phyloP scores from a whole-genome alignment of 1,284 basidiomycete genomes.

The Ustilago curta region DNA sequence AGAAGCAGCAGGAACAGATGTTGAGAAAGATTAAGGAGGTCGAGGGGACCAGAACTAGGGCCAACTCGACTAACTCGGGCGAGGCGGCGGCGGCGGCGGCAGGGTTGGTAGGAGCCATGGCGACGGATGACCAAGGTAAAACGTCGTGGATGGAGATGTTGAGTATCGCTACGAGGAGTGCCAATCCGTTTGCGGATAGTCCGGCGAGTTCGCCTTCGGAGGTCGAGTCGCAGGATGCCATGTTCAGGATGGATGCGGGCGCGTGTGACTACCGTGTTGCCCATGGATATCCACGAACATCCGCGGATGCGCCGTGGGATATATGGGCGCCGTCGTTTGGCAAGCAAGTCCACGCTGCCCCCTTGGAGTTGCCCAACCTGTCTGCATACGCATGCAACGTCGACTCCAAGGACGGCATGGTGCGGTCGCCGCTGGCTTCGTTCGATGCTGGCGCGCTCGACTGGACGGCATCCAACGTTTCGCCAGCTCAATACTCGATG shows the following conservation, averaged over 20 bases:
- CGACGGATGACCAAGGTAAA: constrained; percentile 11
- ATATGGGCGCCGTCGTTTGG: constrained; percentile 33
- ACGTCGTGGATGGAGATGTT: constrained; percentile 52
- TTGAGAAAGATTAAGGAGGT: constrained; percentile 36
- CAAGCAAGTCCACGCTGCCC: constrained; percentile 6
- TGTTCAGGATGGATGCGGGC: constrained; percentile 36
- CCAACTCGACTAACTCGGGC: constrained; percentile 41
- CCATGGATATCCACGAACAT: neutral
- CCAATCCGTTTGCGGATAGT: constrained; percentile 44
- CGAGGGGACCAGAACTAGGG: constrained; percentile 24
- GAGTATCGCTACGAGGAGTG: constrained; percentile 31
- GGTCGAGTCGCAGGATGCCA: constrained; percentile 28
- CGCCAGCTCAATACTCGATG: constrained; percentile 33
- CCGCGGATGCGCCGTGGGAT: constrained; percentile 19
- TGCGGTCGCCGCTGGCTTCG: constrained; percentile 18
- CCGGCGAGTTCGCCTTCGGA: constrained; percentile 37
- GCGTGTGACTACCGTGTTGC: constrained; percentile 39
- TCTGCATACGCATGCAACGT: constrained; percentile 25
- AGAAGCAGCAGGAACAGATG: constrained; percentile 44
- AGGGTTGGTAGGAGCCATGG: neutral
- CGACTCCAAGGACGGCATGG: constrained; percentile 19
- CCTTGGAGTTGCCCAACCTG: constrained; percentile 20
- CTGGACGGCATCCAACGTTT: constrained; percentile 27
- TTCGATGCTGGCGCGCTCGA: constrained; percentile 46
- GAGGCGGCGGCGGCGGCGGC: constrained; percentile 1